These are phyloP conservation scores for Spencermartinsiella ligniputridi DNA, from an alignment of 1,139 yeast species.

Conservation along the genomic window DNA sequence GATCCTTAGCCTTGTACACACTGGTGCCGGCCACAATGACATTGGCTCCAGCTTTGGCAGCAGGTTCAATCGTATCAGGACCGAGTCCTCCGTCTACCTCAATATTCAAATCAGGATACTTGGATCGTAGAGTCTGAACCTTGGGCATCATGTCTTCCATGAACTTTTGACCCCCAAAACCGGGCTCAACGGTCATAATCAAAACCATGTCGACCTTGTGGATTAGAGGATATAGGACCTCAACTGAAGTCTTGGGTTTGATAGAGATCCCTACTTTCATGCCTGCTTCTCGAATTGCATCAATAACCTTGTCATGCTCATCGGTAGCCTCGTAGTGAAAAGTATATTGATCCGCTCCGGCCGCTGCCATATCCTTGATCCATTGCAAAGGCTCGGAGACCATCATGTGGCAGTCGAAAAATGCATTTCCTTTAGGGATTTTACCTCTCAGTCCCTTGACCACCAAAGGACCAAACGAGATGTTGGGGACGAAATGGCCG, in stretches of 20 bases:
- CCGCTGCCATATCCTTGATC: slow-evolving; percentile 89
- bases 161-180: slow-evolving; percentile 97
- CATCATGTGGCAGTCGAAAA: slow-evolving; percentile 99
- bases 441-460: slow-evolving; percentile 73
- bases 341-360: slow-evolving; percentile 95
- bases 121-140: slow-evolving; percentile 68
- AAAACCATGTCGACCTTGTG: slow-evolving; percentile 85
- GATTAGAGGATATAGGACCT: slow-evolving; percentile 71
- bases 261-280: slow-evolving; percentile 93
- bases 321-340: slow-evolving; percentile 93
- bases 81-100: slow-evolving; percentile 98
- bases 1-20: slow-evolving; percentile 79
- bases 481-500: slow-evolving; percentile 96
- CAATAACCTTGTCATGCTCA: slow-evolving; percentile 70
- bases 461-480: slow-evolving; percentile 89
- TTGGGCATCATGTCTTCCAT: slow-evolving; percentile 96
- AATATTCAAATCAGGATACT: slow-evolving; percentile 75
- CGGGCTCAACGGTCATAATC: slow-evolving; percentile 98
- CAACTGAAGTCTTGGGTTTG: slow-evolving; percentile 91
- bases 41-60: slow-evolving; percentile 94
- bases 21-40: slow-evolving; percentile 98
- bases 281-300: slow-evolving; percentile 71
- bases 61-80: slow-evolving; percentile 71
- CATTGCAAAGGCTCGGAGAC: slow-evolving; percentile 91
- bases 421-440: slow-evolving; percentile 68